phyloP scores from a whole-genome alignment of 768 basidiomycete genomes.

The Hygrocybe coccinea region DNA sequence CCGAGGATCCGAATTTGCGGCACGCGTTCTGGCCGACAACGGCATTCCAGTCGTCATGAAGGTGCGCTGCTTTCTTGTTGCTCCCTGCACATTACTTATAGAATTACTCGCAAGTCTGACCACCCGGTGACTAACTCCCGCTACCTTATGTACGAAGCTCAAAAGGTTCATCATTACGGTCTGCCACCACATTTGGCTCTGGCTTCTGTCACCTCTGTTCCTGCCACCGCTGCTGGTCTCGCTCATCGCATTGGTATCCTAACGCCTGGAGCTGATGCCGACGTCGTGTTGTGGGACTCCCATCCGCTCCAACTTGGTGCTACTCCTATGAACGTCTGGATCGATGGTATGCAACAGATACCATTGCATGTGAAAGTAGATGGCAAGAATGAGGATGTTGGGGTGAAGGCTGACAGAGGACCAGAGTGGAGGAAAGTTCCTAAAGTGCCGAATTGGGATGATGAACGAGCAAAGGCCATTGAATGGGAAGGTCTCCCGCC shows the following conservation, averaged over 20 bases:
- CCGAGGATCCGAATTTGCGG: constrained; percentile 73
- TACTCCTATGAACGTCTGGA: constrained; percentile 71
- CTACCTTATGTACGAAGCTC: constrained; percentile 67
- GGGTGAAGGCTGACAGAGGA: constrained; percentile 43
- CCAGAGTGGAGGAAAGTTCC: constrained; percentile 46
- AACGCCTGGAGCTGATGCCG: constrained; percentile 52
- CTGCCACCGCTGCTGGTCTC: constrained; percentile 64
- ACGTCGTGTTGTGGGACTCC: constrained; percentile 73
- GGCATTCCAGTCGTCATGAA: constrained; percentile 76
- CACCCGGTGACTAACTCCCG: constrained; percentile 59
- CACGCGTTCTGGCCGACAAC: constrained; percentile 67
- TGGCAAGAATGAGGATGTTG: constrained; percentile 33
- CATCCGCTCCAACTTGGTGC: constrained; percentile 73
- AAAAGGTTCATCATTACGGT: constrained; percentile 65
- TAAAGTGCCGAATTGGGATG: constrained; percentile 56
- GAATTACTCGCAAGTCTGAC: constrained; percentile 40
- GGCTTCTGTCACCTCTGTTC: constrained; percentile 59
- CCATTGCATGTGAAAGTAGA: constrained; percentile 38
- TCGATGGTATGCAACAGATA: constrained; percentile 80
- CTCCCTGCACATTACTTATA: not conserved
- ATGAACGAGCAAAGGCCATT: constrained; percentile 54
- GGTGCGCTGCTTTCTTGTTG: constrained; percentile 32
- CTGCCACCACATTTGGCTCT: constrained; percentile 55
- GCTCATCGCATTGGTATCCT: constrained; percentile 70
- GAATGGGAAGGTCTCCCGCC: constrained; percentile 70